Evolutionary conservation across 495 filamentous ascomycete genomes (phyloP), one percentile per base, ranked within the genome.

Genomic region (Cercophora samala): DNA sequence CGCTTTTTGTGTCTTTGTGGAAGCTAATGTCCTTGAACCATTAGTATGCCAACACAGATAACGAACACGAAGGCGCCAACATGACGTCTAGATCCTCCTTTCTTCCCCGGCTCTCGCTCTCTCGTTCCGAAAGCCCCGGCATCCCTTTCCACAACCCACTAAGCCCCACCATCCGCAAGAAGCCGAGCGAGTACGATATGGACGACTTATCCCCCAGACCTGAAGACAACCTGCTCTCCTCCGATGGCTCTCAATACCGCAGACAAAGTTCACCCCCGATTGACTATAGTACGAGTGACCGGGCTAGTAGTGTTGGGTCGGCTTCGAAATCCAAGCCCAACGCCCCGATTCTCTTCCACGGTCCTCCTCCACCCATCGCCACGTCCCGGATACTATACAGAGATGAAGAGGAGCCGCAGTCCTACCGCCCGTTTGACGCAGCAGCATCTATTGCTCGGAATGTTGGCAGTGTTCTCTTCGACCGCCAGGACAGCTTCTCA

Each of bases 171-270:
- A 62, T 76, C 19, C 74, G 71, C 54, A 75, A 73, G 65, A 72
- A 77, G 71, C 62, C 74, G 22, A 77, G 74, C 74, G 80, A 82
- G 63, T 79, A 82, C 69, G 73, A 78, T 62, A 69, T 83, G 21
- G 66, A 73, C 24, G 77, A 82, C 5, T 72, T 83, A 5, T 80
- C 79, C 9, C 80, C 81, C 2, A 72, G 71, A 58, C 74, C 80
- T 9, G 78, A 81, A 37, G 70, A 81, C 59, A 71, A 65, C 5
- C 65, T 79, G 18, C 70, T 79, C 3, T 66, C 68, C 8, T 59
- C 67, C 42, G 66, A 70, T 5, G 59, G 54, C 5, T 21, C 17
- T 1, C 61, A 58, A 2, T 56, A 17, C 19, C 59, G 51, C 29
- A 69, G 32, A 13, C 22, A 13, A 18, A 21, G 42, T 4, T 52